Conservation (phyloP, 768 basidiomycete genomes). For the Cantharellus anzutake region DNA sequence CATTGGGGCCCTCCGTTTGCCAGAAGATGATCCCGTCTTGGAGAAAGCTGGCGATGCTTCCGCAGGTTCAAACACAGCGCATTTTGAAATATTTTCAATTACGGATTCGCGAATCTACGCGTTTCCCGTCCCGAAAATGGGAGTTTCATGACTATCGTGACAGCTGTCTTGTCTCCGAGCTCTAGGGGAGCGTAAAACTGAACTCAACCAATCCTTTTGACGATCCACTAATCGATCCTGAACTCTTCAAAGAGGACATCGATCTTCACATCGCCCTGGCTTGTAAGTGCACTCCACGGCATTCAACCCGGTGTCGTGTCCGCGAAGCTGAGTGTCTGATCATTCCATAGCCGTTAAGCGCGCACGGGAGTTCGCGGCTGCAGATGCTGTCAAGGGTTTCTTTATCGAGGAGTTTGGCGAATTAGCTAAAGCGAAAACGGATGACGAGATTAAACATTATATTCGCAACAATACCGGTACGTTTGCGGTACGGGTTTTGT, state of each 20-base stretch:
- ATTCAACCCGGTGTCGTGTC: no score
- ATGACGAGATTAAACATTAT: not conserved
- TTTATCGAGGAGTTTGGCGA: not conserved
- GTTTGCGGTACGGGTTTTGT: not conserved
- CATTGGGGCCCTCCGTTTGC: not conserved
- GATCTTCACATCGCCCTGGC: not conserved
- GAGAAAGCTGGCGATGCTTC: not conserved
- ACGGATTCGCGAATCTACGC: not conserved
- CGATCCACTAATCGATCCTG: not conserved
- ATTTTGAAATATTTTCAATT: not conserved
- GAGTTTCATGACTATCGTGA: not conserved
- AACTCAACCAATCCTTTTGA: constrained; percentile 1
- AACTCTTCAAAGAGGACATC: not conserved
- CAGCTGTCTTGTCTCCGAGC: not conserved
- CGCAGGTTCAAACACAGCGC: not conserved
- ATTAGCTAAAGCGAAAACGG: not conserved
- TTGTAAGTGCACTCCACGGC: not conserved
- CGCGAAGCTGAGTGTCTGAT: not conserved
- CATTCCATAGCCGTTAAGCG: not conserved
- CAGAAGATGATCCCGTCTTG: not conserved
- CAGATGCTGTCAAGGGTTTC: not conserved
- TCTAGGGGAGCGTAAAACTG: not conserved
- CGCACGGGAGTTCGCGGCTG: not conserved
- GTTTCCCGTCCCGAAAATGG: not conserved
- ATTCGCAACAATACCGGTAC: not conserved